phyloP scores from a whole-genome alignment of 495 filamentous ascomycete genomes.

The Xylaria acuta region DNA sequence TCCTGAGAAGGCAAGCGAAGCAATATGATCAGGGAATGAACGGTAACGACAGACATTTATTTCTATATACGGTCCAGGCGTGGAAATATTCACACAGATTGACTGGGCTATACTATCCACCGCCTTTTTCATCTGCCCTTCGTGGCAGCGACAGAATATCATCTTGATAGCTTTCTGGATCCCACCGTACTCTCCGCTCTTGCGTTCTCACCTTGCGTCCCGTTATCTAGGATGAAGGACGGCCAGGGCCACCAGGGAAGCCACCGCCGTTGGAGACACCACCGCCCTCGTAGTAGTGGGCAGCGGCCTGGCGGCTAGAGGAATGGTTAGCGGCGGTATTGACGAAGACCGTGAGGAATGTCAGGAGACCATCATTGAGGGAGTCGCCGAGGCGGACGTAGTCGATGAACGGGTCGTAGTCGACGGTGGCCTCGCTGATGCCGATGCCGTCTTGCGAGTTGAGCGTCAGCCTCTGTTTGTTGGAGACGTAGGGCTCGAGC shows the following conservation, averaged over 20 bases:
- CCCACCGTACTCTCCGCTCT: not conserved
- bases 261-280: slow-evolving; percentile 29
- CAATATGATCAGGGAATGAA: not conserved
- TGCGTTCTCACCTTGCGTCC: not conserved
- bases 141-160: not conserved
- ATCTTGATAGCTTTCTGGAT: not conserved
- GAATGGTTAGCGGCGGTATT: slow-evolving; percentile 56
- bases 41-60: slow-evolving; percentile 6
- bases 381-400: slow-evolving; percentile 54
- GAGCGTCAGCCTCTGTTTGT: slow-evolving; percentile 38
- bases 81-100: slow-evolving; percentile 3
- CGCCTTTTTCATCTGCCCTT: not conserved
- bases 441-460: slow-evolving; percentile 45
- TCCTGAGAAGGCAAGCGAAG: not conserved
- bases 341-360: slow-evolving; percentile 52
- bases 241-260: slow-evolving; percentile 9
- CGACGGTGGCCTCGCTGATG: slow-evolving; percentile 41
- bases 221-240: slow-evolving; percentile 3
- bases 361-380: slow-evolving; percentile 56
- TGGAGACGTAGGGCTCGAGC: slow-evolving; percentile 44
- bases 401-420: slow-evolving; percentile 46
- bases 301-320: slow-evolving; percentile 42
- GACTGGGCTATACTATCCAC: not conserved
- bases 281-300: slow-evolving; percentile 40
- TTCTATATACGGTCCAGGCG: slow-evolving; percentile 5